Evolutionary conservation across 805 yeast species (phyloP).

Genomic region (Kregervanrija delftensis): DNA sequence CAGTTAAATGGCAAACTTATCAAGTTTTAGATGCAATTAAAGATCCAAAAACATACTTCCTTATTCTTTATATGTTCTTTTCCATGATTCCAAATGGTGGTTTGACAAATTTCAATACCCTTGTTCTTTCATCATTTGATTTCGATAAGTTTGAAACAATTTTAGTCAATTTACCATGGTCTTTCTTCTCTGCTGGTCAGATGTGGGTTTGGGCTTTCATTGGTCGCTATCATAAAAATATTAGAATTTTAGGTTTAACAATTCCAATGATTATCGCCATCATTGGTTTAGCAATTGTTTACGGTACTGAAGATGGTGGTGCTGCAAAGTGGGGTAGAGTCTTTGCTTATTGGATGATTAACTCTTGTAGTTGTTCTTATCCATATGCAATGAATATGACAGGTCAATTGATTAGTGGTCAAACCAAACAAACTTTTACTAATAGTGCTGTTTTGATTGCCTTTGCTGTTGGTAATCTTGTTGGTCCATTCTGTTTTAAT

Average conservation of each 20-base stretch:
- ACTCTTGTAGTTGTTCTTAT: constrained; percentile 16
- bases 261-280: constrained; percentile 20
- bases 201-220: constrained; percentile 14
- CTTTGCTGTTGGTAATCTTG: constrained; percentile 46
- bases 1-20: constrained; percentile 20
- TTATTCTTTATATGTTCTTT: constrained; percentile 17
- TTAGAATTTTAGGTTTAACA: constrained; percentile 17
- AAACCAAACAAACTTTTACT: constrained; percentile 41
- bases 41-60: constrained; percentile 13
- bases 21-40: constrained; percentile 6
- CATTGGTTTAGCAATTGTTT: constrained; percentile 20
- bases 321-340: constrained; percentile 24
- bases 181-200: constrained; percentile 21
- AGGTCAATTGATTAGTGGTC: constrained; percentile 39
- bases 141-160: constrained; percentile 4
- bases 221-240: constrained; percentile 12
- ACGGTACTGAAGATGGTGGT: constrained; percentile 19
- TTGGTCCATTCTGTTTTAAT: constrained; percentile 45
- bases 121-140: constrained; percentile 15
- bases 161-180: neutral
- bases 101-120: constrained; percentile 21
- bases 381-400: constrained; percentile 22
- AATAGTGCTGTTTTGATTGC: constrained; percentile 37
- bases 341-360: constrained; percentile 27
- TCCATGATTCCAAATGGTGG: constrained; percentile 27